Conservation (phyloP, 345 rosid species). For the Cardamine resedifolia region DNA sequence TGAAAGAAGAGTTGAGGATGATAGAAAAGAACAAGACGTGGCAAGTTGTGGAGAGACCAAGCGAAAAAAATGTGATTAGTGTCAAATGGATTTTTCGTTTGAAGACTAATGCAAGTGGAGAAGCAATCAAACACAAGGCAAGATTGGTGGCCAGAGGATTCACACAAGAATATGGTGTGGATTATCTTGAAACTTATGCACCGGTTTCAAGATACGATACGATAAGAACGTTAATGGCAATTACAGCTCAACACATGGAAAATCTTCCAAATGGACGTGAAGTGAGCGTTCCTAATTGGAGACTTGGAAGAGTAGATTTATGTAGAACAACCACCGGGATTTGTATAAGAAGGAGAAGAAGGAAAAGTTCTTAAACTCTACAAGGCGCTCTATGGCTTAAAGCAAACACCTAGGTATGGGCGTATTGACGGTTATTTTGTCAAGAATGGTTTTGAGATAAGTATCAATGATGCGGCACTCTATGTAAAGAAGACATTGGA, state of each 20-base stretch:
- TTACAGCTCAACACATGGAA: no score
- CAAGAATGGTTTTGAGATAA: background rate
- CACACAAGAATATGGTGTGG: no score
- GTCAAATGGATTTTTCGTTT: no score
- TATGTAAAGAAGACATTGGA: background rate
- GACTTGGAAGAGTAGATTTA: background rate
- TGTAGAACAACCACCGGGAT: background rate
- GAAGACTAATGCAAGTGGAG: no score
- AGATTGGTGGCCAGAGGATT: background rate
- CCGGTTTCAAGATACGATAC: no score
- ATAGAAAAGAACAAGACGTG: no score
- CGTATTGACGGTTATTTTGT: background rate
- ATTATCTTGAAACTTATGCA: no score
- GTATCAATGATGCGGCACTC: background rate
- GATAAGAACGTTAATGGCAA: no score
- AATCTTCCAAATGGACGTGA: background rate
- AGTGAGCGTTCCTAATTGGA: background rate
- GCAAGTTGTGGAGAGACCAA: no score
- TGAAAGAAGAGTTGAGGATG: background rate
- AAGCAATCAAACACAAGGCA: no score
- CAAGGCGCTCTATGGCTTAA: background rate
- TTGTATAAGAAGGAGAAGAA: background rate
- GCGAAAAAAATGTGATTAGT: no score
- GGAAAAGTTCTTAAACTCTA: background rate
- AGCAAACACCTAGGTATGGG: background rate